Conservation (phyloP, 1,139 yeast genomes). For the Yamadazyma triangularis region DNA sequence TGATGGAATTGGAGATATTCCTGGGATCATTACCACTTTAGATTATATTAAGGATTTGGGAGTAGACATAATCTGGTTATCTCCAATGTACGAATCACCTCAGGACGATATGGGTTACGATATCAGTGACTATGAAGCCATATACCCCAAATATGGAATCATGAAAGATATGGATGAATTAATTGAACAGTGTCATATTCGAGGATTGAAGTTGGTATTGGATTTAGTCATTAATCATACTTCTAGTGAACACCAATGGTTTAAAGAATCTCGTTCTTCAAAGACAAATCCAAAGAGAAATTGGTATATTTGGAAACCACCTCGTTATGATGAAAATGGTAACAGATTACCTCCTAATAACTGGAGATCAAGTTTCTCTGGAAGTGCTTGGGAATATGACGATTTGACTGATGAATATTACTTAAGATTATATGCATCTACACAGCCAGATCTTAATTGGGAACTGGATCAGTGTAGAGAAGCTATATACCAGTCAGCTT, state of each 20-base stretch:
- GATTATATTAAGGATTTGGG: slow-evolving; percentile 52
- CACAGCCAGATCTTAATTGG: slow-evolving; percentile 62
- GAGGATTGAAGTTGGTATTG: slow-evolving; percentile 49
- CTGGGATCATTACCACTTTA: slow-evolving; percentile 47
- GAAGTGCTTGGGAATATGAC: slow-evolving; percentile 55
- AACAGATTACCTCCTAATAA: slow-evolving; percentile 52
- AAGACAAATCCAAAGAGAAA: slow-evolving; percentile 52
- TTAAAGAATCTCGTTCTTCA: slow-evolving; percentile 50
- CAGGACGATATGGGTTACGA: slow-evolving; percentile 65
- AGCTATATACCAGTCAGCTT: slow-evolving; percentile 47
- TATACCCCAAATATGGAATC: slow-evolving; percentile 51
- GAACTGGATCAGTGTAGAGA: slow-evolving; percentile 48
- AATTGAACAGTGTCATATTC: slow-evolving; percentile 41
- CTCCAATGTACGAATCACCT: slow-evolving; percentile 57
- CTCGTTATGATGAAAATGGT: slow-evolving; percentile 43
- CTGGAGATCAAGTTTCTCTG: slow-evolving; percentile 50
- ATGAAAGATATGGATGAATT: slow-evolving; percentile 47
- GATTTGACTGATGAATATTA: slow-evolving; percentile 50
- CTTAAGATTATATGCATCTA: slow-evolving; percentile 45
- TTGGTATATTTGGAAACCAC: slow-evolving; percentile 58
- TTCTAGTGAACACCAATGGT: slow-evolving; percentile 54
- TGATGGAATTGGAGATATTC: slow-evolving; percentile 55
- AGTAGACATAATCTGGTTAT: slow-evolving; percentile 51
- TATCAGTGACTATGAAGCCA: slow-evolving; percentile 47
- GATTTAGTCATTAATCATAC: slow-evolving; percentile 61